These are phyloP conservation scores for Domatiomyces catenatus DNA, from an alignment of 2,329 filamentous ascomycete genomes.

Conservation along the genomic window DNA sequence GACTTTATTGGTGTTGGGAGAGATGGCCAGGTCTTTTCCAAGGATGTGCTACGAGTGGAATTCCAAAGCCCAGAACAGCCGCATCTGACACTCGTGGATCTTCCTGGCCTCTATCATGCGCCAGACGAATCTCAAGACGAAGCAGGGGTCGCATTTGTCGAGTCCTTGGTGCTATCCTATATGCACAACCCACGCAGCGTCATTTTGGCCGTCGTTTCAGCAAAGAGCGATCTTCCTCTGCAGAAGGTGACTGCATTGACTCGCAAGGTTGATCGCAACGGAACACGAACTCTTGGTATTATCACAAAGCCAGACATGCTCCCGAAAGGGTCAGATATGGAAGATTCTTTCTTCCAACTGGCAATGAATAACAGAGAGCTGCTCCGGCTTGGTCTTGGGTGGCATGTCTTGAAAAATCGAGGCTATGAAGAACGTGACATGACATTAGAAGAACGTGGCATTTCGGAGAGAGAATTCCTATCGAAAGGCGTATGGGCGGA, in stretches of 20 bases:
- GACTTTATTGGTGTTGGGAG: conserved; percentile 13
- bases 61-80: conserved; percentile 26
- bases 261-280: conserved; percentile 21
- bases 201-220: conserved; percentile 33
- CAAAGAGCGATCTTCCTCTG: conserved; percentile 28
- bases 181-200: conserved; percentile 30
- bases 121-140: conserved; percentile 17
- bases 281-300: conserved; percentile 29
- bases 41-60: conserved; percentile 30
- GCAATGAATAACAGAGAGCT: conserved; percentile 26
- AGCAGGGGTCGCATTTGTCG: conserved; percentile 37
- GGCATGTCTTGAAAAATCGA: conserved; percentile 20
- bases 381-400: conserved; percentile 17
- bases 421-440: conserved; percentile 9
- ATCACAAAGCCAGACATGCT: conserved; percentile 35
- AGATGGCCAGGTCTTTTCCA: conserved; percentile 22
- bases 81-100: conserved; percentile 30
- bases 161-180: conserved; percentile 29
- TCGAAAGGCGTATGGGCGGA: conserved; percentile 11
- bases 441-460: conserved; percentile 10
- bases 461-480: conserved; percentile 14
- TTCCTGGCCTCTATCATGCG: conserved; percentile 29
- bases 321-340: conserved; percentile 22
- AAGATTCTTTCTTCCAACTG: conserved; percentile 23
- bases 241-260: conserved; percentile 28